Conservation (phyloP, 2,329 filamentous ascomycete species). For the Akanthomyces muscarius region DNA sequence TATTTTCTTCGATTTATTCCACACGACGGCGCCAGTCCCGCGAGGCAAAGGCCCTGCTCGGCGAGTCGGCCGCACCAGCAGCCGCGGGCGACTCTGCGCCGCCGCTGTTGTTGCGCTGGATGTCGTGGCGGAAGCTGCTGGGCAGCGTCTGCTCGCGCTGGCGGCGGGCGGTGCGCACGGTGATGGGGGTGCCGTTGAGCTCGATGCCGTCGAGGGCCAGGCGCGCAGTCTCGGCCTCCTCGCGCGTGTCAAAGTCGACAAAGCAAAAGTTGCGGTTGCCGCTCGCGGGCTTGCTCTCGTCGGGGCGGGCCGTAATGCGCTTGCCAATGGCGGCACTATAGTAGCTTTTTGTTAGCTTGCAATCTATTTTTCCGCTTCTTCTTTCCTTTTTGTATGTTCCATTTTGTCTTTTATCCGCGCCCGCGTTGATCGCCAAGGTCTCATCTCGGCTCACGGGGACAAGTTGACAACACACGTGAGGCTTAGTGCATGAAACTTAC, state of each 20-base stretch:
- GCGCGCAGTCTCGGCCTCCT: constrained; percentile 52
- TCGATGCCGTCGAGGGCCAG: constrained; percentile 35
- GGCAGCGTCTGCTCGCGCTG: constrained; percentile 7
- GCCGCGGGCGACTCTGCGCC: background rate
- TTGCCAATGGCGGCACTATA: constrained; percentile 38
- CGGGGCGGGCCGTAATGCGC: constrained; percentile 53
- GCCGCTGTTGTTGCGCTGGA: constrained; percentile 3
- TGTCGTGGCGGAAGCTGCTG: constrained; percentile 9
- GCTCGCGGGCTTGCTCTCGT: constrained; percentile 45
- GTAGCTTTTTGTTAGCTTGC: background rate
- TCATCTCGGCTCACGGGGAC: background rate
- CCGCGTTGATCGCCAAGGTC: background rate
- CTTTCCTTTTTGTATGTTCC: constrained; percentile 19
- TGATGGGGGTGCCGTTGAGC: constrained; percentile 23
- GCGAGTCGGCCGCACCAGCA: constrained; percentile 1
- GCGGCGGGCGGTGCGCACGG: constrained; percentile 14
- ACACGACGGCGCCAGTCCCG: constrained; percentile 17
- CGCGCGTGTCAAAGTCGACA: constrained; percentile 54
- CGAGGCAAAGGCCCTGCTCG: constrained; percentile 13
- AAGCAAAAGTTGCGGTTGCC: constrained; percentile 62
- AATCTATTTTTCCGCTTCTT: background rate
- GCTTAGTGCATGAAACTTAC: constrained; percentile 24
- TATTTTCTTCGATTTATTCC: background rate
- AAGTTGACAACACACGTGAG: background rate
- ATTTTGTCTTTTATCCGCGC: constrained; percentile 20